Evolutionary conservation across 352 stramenopile species (phyloP), one percentile per base, ranked within the genome.

Genomic region (Globisporangium cylindrosporum): DNA sequence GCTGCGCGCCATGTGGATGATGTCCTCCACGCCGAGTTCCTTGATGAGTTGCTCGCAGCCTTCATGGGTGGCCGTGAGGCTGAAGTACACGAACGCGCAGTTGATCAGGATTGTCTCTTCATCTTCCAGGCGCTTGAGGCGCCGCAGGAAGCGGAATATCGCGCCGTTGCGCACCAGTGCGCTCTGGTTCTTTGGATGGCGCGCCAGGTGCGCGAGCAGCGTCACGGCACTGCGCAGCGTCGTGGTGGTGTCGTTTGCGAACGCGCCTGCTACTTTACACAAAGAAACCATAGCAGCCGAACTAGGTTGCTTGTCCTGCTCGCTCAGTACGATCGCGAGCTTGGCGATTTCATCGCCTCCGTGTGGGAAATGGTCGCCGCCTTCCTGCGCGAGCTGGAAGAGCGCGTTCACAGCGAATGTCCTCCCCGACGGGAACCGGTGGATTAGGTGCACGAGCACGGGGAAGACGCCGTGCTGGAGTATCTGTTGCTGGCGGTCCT

Each of bases 11-110:
- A 94, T 69, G n/a, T 86, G 69, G 59, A 93, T 92, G 22, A 93
- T 66, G 32, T 91, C 80, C 49, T 89, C 81, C 8, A 94, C 86
- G 2, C 81, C 84, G 10, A 79, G 69, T 38, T 91, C 86, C n/a
- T 84, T 85, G n/a, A 90, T 73, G 22, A 94, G 77, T 51, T 85
- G 78, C 66, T 94, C 84, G 34, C 82, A 89, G 0, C 84, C 84
- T 58, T 93, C 83, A 20, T 90, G 76, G 0, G 86, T 88, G 2
- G 82, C 72, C 0, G 82, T 90, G 18, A 94, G 70, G 15, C 77
- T 76, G 48, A 89, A 92, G 49, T 86, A 84, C 38, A 94, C 80
- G 53, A 81, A 90, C 34, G 81, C 80, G 38, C 74, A 90, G 70
- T 94, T 94, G 61, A 83, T 82, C 57, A 89, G 66, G 18, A 90